Evolutionary conservation across 1,284 basidiomycete genomes (phyloP), one percentile per base, ranked within the genome.

Genomic region (Sutorius eximius): DNA sequence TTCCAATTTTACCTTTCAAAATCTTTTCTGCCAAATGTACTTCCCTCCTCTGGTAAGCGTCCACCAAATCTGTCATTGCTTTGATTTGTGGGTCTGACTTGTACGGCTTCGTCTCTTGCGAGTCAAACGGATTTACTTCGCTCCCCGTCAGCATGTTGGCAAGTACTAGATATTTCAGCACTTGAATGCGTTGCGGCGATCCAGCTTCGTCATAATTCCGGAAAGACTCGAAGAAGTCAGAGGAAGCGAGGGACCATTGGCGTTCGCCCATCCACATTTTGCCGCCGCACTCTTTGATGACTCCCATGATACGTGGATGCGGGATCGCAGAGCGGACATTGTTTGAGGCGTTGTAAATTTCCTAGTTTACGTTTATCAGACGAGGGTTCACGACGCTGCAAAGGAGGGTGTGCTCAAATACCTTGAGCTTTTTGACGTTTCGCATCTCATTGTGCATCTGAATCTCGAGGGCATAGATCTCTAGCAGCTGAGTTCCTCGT

Each of bases 191-290:
- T 69, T 98, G 95, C 1, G 93, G 88, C 11, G 93, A 95, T 3
- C 97, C 97, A 4, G 95, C 94, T 72, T 99, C 97, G 64, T 99
- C 97, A 71, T 99, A 99, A 71, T 95, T 97, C 64, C 92, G 85
- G 81, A 99, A 99, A 1, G 95, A 95, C 65, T 98, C 95, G 74
- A 98, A 99, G 72, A 99, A 97, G 75, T 99, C 96, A 66, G 94
- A 92, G 61, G 94, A 96, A 0, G 97, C 97, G 49, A 92, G 87
- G 57, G 91, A 90, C 95, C 96, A 99, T 75, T 97, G 90, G 91
- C 95, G 91, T 79, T 99, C 97, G 55, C 93, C 93, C 97, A 99
- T 99, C 93, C 97, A 98, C 97, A 99, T 99, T 76, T 99, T 99
- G 9, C 97, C 97, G 13, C 97, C 97, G 62, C 96, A 98, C 73